A percentile compares a stretch with the other conserved stretches of the same genome.
These are phyloP conservation scores for Ceratocystis cubensis DNA, from an alignment of 2,329 filamentous ascomycete genomes.

Conservation along the genomic window DNA sequence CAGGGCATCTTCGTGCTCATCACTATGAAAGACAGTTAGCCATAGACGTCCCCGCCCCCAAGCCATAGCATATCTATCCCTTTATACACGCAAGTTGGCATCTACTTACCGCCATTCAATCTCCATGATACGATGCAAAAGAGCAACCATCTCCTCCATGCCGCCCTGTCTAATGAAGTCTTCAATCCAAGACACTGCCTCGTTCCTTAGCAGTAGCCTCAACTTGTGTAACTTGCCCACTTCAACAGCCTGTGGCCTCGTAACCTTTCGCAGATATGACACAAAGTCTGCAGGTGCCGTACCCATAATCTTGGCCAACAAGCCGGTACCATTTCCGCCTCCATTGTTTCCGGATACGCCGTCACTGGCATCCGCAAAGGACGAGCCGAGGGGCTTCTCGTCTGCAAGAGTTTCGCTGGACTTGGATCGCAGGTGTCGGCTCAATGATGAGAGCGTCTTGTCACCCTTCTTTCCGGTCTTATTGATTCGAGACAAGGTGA, in stretches of 20 bases:
- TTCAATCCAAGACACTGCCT: slow-evolving; percentile 92
- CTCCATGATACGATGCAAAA: slow-evolving; percentile 84
- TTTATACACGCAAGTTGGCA: background rate
- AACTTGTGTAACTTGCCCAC: slow-evolving; percentile 94
- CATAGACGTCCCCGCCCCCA: background rate
- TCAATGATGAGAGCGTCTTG: slow-evolving; percentile 34
- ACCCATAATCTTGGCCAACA: slow-evolving; percentile 56
- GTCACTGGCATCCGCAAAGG: slow-evolving; percentile 10
- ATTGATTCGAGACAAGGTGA: slow-evolving; percentile 53
- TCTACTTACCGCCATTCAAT: slow-evolving; percentile 79
- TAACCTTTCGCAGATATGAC: slow-evolving; percentile 65
- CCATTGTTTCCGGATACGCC: slow-evolving; percentile 34
- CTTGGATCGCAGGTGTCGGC: slow-evolving; percentile 56
- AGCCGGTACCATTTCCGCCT: slow-evolving; percentile 39
- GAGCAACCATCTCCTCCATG: slow-evolving; percentile 77
- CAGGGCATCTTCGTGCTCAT: slow-evolving; percentile 89
- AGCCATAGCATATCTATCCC: slow-evolving; percentile 17
- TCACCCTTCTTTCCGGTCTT: slow-evolving; percentile 43
- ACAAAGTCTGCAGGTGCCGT: slow-evolving; percentile 76
- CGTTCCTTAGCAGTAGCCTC: slow-evolving; percentile 75
- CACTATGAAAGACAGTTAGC: slow-evolving; percentile 38
- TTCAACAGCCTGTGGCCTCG: slow-evolving; percentile 71
- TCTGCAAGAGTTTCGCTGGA: slow-evolving; percentile 57
- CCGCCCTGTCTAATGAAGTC: slow-evolving; percentile 79
- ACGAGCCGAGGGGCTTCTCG: slow-evolving; percentile 38